These are phyloP conservation scores for Nepenthes mirabilis DNA, from an alignment of 148 eudicot species.

Conservation along the genomic window DNA sequence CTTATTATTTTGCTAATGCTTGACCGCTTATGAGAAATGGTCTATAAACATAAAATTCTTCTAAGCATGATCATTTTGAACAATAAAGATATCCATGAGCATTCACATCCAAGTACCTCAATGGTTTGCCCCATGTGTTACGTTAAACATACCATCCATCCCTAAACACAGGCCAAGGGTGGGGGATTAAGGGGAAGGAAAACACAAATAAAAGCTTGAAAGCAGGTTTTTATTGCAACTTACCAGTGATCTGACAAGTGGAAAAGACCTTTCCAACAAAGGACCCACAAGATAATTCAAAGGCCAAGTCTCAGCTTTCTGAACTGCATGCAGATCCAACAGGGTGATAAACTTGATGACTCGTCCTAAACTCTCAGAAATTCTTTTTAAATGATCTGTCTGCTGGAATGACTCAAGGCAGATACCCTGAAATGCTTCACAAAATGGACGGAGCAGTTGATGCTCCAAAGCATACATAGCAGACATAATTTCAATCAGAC, in stretches of 20 bases:
- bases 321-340: conserved; percentile 41
- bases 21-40: no score
- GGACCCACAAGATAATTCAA: conserved; percentile 62
- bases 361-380: conserved; percentile 22
- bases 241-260: conserved; percentile 47
- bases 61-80: no score
- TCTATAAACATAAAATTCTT: no score
- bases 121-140: background rate
- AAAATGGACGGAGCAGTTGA: conserved; percentile 40
- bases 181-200: background rate
- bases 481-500: conserved; percentile 70
- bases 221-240: conserved; percentile 17
- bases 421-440: conserved; percentile 46
- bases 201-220: background rate
- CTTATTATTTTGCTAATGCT: no score
- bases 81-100: no score
- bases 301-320: conserved; percentile 72
- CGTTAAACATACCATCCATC: background rate
- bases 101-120: no score
- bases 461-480: conserved; percentile 31
- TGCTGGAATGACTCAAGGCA: conserved; percentile 47
- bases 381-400: conserved; percentile 19
- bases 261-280: conserved; percentile 45
- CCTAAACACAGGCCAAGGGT: background rate
- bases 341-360: conserved; percentile 33